phyloP scores from a whole-genome alignment of 208 protist genomes.

The Leishmania aethiopica region DNA sequence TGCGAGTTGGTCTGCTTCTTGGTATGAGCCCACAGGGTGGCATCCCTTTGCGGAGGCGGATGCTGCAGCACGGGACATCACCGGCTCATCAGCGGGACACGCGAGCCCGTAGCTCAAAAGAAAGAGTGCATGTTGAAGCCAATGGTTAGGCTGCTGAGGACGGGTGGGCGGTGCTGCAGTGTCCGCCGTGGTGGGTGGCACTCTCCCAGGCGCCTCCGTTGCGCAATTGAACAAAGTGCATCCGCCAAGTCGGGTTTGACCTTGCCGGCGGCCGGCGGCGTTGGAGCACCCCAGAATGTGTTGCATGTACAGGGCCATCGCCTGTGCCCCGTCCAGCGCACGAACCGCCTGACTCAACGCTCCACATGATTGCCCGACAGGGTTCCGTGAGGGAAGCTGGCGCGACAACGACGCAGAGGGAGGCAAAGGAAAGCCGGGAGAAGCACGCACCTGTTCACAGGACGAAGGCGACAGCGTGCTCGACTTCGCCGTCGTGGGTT shows the following conservation, averaged over 20 bases:
- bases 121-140: conserved; percentile 57
- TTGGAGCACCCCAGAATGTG: conserved; percentile 9
- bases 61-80: neutral
- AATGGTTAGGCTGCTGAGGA: conserved; percentile 6
- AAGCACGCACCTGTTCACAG: neutral
- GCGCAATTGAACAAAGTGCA: neutral
- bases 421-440: neutral
- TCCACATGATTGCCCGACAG: neutral
- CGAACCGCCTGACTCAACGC: neutral
- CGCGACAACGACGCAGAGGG: neutral
- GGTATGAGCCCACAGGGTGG: neutral
- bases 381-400: neutral
- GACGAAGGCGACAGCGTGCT: neutral
- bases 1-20: neutral
- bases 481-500: neutral
- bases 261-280: neutral
- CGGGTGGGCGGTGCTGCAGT: neutral
- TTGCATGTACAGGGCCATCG: conserved; percentile 35
- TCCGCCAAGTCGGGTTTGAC: neutral
- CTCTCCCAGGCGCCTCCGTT: neutral
- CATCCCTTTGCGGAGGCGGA: neutral
- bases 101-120: conserved; percentile 37
- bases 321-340: conserved; percentile 15
- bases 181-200: neutral
- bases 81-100: neutral